Evolutionary conservation across 768 basidiomycete genomes (phyloP).

Genomic region (Lactifluus volemus): DNA sequence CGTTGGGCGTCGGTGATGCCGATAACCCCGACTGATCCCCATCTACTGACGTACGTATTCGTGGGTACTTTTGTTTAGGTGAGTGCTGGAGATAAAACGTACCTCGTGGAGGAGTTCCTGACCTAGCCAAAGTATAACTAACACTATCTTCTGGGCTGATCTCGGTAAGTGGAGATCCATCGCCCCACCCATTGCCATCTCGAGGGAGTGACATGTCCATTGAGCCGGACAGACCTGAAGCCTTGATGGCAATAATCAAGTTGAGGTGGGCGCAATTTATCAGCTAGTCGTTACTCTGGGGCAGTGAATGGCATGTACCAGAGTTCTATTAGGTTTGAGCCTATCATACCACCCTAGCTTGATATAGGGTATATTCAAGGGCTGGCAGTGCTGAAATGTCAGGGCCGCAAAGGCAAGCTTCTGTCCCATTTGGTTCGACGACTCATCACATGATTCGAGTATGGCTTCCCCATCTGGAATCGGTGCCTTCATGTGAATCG

Average conservation of each 20-base stretch:
- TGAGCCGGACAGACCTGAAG: background rate
- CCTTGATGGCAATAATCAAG: constrained; percentile 4
- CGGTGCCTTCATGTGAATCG: constrained; percentile 25
- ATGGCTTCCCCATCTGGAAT: constrained; percentile 10
- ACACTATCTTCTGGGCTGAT: constrained; percentile 6
- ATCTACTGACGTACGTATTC: constrained; percentile 3
- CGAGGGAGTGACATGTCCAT: constrained; percentile 14
- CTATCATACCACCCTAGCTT: constrained; percentile 57
- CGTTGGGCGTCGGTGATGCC: background rate
- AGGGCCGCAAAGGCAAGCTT: constrained; percentile 40
- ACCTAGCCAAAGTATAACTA: constrained; percentile 5
- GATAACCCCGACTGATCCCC: background rate
- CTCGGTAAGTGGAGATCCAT: constrained; percentile 7
- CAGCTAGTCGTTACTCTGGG: background rate
- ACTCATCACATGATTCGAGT: constrained; percentile 27
- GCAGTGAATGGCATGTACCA: background rate
- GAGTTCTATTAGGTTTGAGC: background rate
- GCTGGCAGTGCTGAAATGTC: constrained; percentile 40
- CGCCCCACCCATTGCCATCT: background rate
- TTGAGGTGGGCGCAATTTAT: background rate
- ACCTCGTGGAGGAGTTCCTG: constrained; percentile 6
- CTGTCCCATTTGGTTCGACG: constrained; percentile 25
- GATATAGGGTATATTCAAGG: constrained; percentile 34
- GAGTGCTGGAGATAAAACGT: background rate
- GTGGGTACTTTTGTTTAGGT: background rate